Evolutionary conservation across 768 basidiomycete species (phyloP), one percentile per base, ranked within the genome.

Genomic region (Tephrocybe sp.): DNA sequence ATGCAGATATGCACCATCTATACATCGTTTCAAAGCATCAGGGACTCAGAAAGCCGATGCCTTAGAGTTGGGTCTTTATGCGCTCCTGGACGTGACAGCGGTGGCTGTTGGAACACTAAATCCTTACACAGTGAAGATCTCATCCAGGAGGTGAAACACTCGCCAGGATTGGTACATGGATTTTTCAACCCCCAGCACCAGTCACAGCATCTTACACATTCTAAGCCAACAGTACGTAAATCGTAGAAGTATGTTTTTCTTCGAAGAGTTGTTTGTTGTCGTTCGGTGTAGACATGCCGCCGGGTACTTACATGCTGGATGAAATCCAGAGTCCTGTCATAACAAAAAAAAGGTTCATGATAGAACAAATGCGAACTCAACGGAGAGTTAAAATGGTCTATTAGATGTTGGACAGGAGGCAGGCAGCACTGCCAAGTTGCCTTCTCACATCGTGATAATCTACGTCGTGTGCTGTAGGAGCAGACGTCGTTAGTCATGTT

Each of bases 391-490:
- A 36, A 24, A 5, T 4, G 14, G 18, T 39, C 36, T 18, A 48
- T 53, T 65, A 71, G 39, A 66, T 58, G 51, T 66, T 62, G 37
- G 72, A 73, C 41, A 86, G 59, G 24, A 89, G 64, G 65, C 85
- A 87, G 21, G 86, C 83, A 41, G 81, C 88, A 61, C 90, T 90
- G 8, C 90, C 92, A 6, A 98, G 73, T 53, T 93, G 86, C 57
- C 91, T 73, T 59, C 97, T 78, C 45, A 98, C 78, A 67, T 98
- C 97, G 55, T 97, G 90, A 66, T 91, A 88, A 71, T 99, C 97
- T 38, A 99, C 95, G 68, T 99, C 97, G 64, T 98, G 97, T 12
- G 97, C 96, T 99, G 68, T 44, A 37, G 45, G 28, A 5, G 11
- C 28, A 42, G 50, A 28, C 28, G 32, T 15, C 26, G 25, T 48